These are phyloP conservation scores for Backusella tuberculispora DNA, from an alignment of 192 early-diverging fungal species.

Conservation along the genomic window DNA sequence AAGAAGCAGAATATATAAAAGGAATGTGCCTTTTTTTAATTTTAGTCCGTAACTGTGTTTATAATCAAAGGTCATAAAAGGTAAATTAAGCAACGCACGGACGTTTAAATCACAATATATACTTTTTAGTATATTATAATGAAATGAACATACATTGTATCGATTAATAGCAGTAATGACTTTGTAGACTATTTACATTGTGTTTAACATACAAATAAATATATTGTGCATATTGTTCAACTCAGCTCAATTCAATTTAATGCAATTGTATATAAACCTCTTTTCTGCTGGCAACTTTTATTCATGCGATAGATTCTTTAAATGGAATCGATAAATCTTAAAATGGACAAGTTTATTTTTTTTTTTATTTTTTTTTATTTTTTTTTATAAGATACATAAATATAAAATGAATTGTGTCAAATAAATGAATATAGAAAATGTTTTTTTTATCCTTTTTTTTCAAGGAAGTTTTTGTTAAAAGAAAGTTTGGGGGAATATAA, in stretches of 20 bases:
- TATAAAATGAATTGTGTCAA: conserved; percentile 16
- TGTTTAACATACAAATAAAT: no score
- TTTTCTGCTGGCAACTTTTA: no score
- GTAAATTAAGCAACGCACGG: conserved; percentile 14
- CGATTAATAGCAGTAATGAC: no score
- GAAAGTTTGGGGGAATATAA: background rate
- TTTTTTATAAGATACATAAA: no score
- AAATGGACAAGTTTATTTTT: background rate
- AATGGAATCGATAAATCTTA: background rate
- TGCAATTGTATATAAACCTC: no score
- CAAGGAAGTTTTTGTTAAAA: background rate
- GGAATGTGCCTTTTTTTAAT: conserved; percentile 6
- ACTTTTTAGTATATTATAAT: no score
- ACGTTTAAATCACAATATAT: background rate
- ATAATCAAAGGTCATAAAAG: background rate
- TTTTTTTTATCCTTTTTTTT: background rate
- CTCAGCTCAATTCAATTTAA: no score
- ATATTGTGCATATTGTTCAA: no score
- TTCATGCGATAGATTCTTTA: background rate
- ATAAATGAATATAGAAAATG: conserved; percentile 4
- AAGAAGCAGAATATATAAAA: conserved; percentile 9
- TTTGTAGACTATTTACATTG: no score
- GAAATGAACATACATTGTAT: no score
- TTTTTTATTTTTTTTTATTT: no score
- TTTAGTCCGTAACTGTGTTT: background rate